Conservation (phyloP, 352 stramenopile species). For the Phytophthora tentaculata region DNA sequence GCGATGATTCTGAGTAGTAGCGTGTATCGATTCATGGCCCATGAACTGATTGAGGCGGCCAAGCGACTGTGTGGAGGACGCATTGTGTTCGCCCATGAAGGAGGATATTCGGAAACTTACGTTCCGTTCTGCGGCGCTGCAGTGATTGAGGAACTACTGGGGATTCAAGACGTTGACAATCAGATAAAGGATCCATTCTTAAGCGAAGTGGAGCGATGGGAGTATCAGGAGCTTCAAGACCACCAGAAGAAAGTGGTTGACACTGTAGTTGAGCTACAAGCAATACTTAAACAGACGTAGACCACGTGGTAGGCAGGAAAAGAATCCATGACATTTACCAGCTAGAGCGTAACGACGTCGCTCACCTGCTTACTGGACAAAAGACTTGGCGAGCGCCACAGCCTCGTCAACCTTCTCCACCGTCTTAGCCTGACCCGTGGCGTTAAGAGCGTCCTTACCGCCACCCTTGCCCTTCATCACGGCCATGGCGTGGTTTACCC, state of each 20-base stretch:
- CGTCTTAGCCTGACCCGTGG: constrained; percentile 84
- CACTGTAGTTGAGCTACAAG: constrained; percentile 24
- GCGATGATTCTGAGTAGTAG: constrained; percentile 87
- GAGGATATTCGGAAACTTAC: constrained; percentile 88
- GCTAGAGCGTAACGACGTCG: constrained; percentile 28
- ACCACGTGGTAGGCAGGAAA: constrained; percentile 8
- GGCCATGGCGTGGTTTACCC: constrained; percentile 92
- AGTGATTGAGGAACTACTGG: constrained; percentile 76
- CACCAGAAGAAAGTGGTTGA: constrained; percentile 70
- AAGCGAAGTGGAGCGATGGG: constrained; percentile 65
- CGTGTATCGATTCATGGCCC: constrained; percentile 73
- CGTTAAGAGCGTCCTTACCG: constrained; percentile 89
- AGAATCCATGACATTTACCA: constrained; percentile 13
- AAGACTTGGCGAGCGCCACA: constrained; percentile 69
- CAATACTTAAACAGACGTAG: neutral
- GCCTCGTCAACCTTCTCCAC: constrained; percentile 73
- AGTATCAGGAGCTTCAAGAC: constrained; percentile 78
- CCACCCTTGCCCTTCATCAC: constrained; percentile 95
- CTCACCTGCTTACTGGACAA: constrained; percentile 51
- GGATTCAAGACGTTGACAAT: constrained; percentile 45
- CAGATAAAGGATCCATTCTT: constrained; percentile 70
- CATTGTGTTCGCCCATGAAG: constrained; percentile 83
- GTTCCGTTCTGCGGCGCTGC: constrained; percentile 91
- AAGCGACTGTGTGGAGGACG: constrained; percentile 50
- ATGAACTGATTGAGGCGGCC: constrained; percentile 53